Percentiles rank a stretch among this genome's conserved stretches.
phyloP scores from a whole-genome alignment of 768 basidiomycete species.

The Leccinum incarnatum region DNA sequence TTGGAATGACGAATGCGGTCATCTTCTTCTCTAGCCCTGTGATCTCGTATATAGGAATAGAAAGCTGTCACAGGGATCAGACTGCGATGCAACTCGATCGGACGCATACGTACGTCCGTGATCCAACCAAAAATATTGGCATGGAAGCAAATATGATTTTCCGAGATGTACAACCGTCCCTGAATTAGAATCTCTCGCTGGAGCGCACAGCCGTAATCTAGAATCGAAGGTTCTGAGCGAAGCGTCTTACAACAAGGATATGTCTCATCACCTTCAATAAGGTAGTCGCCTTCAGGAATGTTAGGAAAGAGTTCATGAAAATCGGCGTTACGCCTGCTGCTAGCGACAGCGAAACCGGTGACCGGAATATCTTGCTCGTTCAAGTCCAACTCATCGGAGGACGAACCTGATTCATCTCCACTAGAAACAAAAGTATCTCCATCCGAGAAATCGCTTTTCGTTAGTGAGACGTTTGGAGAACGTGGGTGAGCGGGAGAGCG shows the following conservation, averaged over 20 bases:
- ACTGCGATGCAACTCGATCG: not conserved
- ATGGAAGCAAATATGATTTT: conserved; percentile 99
- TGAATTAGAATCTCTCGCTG: conserved; percentile 98
- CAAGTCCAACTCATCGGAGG: conserved; percentile 34
- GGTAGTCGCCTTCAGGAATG: conserved; percentile 93
- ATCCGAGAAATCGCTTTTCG: conserved; percentile 29
- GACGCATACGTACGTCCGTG: conserved; percentile 70
- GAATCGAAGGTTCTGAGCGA: conserved; percentile 2
- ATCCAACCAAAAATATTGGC: conserved; percentile 99
- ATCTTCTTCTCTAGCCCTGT: conserved; percentile 90
- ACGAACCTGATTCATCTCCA: conserved; percentile 32
- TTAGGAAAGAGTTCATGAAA: conserved; percentile 91
- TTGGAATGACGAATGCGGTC: conserved; percentile 97
- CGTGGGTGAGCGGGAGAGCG: conserved; percentile 12
- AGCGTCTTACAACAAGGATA: not conserved
- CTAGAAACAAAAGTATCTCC: conserved; percentile 26
- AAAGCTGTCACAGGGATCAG: conserved; percentile 50
- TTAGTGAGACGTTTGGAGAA: conserved; percentile 20
- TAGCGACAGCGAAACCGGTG: conserved; percentile 96
- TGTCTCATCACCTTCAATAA: conserved; percentile 81
- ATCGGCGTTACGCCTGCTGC: conserved; percentile 89
- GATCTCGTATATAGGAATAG: conserved; percentile 86
- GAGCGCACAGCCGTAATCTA: conserved; percentile 97
- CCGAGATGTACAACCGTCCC: conserved; percentile 94
- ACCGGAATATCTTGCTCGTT: conserved; percentile 75